Conservation (phyloP, 371 early-diverging fungal genomes). For the Syncephalastrum sp. region DNA sequence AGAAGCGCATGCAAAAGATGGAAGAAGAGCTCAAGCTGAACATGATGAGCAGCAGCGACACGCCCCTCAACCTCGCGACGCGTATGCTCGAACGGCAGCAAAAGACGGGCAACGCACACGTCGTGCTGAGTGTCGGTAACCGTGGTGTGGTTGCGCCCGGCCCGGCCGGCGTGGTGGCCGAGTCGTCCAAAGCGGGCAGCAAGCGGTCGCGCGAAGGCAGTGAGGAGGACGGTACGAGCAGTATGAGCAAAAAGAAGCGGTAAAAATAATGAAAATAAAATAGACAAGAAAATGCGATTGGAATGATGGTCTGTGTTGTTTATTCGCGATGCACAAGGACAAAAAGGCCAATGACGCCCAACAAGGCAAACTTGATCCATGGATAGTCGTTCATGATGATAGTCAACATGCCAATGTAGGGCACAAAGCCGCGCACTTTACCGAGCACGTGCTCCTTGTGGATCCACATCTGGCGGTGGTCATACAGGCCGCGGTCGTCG, state of each 20-base stretch:
- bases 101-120: constrained; percentile 73
- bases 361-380: constrained; percentile 78
- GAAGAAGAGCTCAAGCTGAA: constrained; percentile 79
- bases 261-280: constrained; percentile 3
- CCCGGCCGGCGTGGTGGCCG: background rate
- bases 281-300: background rate
- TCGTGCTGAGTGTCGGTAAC: constrained; percentile 83
- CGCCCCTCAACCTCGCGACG: constrained; percentile 75
- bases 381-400: constrained; percentile 96
- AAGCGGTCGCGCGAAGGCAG: constrained; percentile 9
- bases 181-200: constrained; percentile 6
- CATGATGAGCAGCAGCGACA: constrained; percentile 77
- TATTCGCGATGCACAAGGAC: constrained; percentile 64
- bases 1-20: constrained; percentile 80
- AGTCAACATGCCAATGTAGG: constrained; percentile 96
- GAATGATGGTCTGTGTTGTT: background rate
- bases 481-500: constrained; percentile 95
- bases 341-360: constrained; percentile 77
- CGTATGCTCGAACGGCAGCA: constrained; percentile 77
- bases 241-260: constrained; percentile 7
- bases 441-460: constrained; percentile 86
- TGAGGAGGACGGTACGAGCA: constrained; percentile 1
- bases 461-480: constrained; percentile 89
- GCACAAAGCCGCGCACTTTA: constrained; percentile 81
- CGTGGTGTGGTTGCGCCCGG: constrained; percentile 49